Percentiles rank a stretch among this genome's conserved stretches.
These are phyloP conservation scores for Zanthoxylum bungeanum DNA, from an alignment of 345 rosid species.

Conservation along the genomic window DNA sequence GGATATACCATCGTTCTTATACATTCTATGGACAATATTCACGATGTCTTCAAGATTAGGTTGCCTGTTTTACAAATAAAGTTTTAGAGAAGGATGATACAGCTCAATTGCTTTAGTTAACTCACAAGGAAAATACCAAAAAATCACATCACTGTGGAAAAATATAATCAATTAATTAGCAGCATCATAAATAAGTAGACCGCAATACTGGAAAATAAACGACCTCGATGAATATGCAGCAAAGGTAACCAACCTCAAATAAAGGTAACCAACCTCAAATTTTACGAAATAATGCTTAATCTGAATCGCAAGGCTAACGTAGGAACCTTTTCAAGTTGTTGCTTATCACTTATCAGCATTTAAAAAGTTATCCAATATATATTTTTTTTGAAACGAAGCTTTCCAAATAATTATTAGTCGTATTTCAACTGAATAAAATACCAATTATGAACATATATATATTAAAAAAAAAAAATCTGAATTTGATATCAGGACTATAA, in stretches of 20 bases:
- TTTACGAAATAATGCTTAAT: neutral
- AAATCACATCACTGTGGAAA: neutral
- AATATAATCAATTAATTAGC: neutral
- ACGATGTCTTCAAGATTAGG: slow-evolving; percentile 82
- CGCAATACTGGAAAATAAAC: neutral
- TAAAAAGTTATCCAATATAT: no score
- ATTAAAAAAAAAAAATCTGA: neutral
- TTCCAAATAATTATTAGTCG: neutral
- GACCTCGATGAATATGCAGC: neutral
- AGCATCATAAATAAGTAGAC: neutral
- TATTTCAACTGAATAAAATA: neutral
- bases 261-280: neutral
- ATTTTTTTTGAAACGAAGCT: no score
- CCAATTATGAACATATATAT: neutral
- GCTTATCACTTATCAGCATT: neutral
- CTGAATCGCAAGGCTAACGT: neutral
- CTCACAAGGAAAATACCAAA: neutral
- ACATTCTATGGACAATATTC: slow-evolving; percentile 85
- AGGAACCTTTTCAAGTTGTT: neutral
- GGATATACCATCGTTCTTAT: slow-evolving; percentile 80
- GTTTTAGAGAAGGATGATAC: slow-evolving; percentile 15
- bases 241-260: neutral
- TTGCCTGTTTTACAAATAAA: slow-evolving; percentile 58
- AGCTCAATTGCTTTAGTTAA: slow-evolving; percentile 1
- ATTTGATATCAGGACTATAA: neutral